Evolutionary conservation across 805 yeast species (phyloP).

Genomic region (Pichia membranifaciens): DNA sequence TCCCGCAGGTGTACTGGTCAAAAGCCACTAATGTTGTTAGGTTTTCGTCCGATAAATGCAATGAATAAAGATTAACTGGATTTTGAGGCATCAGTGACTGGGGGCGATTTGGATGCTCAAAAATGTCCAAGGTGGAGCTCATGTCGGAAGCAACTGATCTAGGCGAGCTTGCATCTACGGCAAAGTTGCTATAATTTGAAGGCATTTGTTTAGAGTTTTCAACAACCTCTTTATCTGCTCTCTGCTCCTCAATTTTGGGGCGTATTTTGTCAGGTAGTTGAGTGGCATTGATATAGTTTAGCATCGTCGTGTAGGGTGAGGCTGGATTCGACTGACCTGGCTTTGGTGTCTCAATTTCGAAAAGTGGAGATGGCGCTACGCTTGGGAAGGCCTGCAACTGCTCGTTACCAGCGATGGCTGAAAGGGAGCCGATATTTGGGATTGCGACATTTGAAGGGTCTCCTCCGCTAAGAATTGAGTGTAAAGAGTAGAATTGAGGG

Average conservation of each 20-base stretch:
- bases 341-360: slow-evolving; percentile 7
- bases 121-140: slow-evolving; percentile 1
- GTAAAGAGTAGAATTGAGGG: no score
- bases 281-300: neutral
- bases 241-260: neutral
- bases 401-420: neutral
- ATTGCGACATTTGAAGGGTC: no score
- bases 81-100: slow-evolving; percentile 14
- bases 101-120: slow-evolving; percentile 3
- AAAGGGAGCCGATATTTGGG: no score
- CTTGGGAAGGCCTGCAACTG: neutral
- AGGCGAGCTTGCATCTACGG: neutral
- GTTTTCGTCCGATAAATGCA: slow-evolving; percentile 27
- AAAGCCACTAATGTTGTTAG: slow-evolving; percentile 32
- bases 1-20: slow-evolving; percentile 42
- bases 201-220: neutral
- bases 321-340: slow-evolving; percentile 1
- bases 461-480: no score
- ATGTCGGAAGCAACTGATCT: slow-evolving; percentile 1
- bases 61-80: slow-evolving; percentile 10
- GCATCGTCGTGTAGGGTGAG: slow-evolving; percentile 3
- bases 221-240: neutral
- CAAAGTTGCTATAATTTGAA: neutral
- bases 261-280: neutral
- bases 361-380: slow-evolving; percentile 1